These are phyloP conservation scores for Leucocoprinus sp. DNA, from an alignment of 768 basidiomycete species.

Conservation along the genomic window DNA sequence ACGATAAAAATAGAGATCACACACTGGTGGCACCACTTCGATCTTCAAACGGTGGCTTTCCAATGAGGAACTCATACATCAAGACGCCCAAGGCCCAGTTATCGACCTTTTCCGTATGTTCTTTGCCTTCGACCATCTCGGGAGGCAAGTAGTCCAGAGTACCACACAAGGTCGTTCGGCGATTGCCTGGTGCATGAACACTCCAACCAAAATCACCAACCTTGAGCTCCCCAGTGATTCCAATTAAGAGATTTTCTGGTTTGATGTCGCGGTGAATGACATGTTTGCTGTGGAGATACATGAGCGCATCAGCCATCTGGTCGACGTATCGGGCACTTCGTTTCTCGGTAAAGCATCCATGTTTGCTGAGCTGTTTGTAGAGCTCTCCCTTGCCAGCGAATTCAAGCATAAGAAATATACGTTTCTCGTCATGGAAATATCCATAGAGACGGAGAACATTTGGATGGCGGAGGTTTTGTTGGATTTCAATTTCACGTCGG, in stretches of 20 bases:
- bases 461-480: conserved; percentile 92
- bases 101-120: conserved; percentile 86
- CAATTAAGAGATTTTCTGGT: conserved; percentile 92
- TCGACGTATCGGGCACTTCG: conserved; percentile 86
- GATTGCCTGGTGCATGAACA: conserved; percentile 89
- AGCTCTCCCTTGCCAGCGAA: conserved; percentile 96
- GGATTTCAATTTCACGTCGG: conserved; percentile 96
- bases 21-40: conserved; percentile 65
- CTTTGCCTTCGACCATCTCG: conserved; percentile 94
- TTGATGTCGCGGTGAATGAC: conserved; percentile 99
- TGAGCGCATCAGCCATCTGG: conserved; percentile 95
- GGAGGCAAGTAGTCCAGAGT: conserved; percentile 96
- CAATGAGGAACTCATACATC: conserved; percentile 89
- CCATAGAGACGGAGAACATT: conserved; percentile 92
- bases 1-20: conserved; percentile 17
- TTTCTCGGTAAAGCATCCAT: conserved; percentile 82
- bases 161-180: conserved; percentile 87
- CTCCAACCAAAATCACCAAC: conserved; percentile 99
- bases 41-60: conserved; percentile 79
- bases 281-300: conserved; percentile 89
- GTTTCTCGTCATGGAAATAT: conserved; percentile 96
- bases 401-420: conserved; percentile 97
- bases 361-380: conserved; percentile 88
- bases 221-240: conserved; percentile 94
- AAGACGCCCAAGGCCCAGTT: conserved; percentile 97